Conservation (phyloP, 805 yeast species). For the Saccharomycopsis sp. region DNA sequence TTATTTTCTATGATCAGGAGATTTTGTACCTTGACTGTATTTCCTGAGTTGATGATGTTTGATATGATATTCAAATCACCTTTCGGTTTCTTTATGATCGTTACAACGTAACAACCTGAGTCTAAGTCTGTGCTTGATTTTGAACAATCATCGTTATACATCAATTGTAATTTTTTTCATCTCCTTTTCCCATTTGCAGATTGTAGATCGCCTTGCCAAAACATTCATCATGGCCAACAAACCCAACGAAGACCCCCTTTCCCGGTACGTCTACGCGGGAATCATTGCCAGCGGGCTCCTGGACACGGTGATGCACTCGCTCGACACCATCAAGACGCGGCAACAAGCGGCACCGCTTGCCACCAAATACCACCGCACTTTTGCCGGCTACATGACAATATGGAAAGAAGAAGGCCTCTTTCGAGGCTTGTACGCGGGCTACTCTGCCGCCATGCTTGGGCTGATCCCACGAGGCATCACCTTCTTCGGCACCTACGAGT, state of each 20-base stretch:
- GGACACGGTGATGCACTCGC: constrained; percentile 87
- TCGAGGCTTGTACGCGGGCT: constrained; percentile 87
- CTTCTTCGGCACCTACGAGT: constrained; percentile 87
- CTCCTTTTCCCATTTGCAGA: too few relatives aligned
- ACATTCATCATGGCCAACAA: too few relatives aligned
- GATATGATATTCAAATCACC: too few relatives aligned
- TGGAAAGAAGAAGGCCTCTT: constrained; percentile 73
- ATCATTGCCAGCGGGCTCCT: constrained; percentile 93
- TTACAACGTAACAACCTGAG: too few relatives aligned
- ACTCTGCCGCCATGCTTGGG: constrained; percentile 84
- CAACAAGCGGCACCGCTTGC: constrained; percentile 86
- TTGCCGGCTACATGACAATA: constrained; percentile 66
- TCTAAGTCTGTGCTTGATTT: too few relatives aligned
- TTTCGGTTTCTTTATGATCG: too few relatives aligned
- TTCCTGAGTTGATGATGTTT: too few relatives aligned
- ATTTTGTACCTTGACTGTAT: too few relatives aligned
- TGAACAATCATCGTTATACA: too few relatives aligned
- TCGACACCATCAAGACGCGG: constrained; percentile 93
- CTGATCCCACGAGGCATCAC: constrained; percentile 89
- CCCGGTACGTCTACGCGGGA: constrained; percentile 73
- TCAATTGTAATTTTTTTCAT: too few relatives aligned
- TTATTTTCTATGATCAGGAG: too few relatives aligned
- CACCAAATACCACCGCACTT: constrained; percentile 61
- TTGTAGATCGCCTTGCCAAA: too few relatives aligned
- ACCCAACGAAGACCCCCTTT: constrained; percentile 38